Evolutionary conservation across 768 basidiomycete genomes (phyloP), one percentile per base, ranked within the genome.

Genomic region (Lactarius quietus): DNA sequence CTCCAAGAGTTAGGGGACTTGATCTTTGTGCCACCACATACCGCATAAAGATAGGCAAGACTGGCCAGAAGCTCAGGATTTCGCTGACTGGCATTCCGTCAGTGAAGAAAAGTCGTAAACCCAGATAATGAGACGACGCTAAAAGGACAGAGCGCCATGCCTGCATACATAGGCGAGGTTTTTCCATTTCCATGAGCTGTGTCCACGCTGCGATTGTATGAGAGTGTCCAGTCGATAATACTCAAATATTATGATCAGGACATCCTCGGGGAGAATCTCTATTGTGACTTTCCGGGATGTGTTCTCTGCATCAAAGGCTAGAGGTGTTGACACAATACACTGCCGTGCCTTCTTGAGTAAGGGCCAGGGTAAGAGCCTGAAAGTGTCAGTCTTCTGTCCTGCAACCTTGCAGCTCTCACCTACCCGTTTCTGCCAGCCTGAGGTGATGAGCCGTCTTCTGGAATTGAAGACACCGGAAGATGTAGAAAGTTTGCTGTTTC

Each of bases 121-220:
- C 52, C n/a, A 64, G 31, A 29, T 20, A 17, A 53, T 17, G 52
- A 2, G 41, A 26, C 7, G 33, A 28, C 0, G 6, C 5, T 14
- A 59, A 7, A 18, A 64, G 53, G 15, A 64, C 41, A 10, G 10
- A 10, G 6, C 52, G 57, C 58, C 63, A 64, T n/a, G n/a, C 3
- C 1, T 36, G 17, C 58, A 64, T 12, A 64, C 63, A 14, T 64
- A 57, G 17, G 29, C 23, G 28, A 59, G 57, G 6, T 23, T 43
- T 23, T 54, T 20, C 63, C 59, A 64, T 39, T 55, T 53, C 58
- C 63, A 64, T 23, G 57, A 36, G 57, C 62, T 48, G n/a, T 41
- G 48, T 48, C 23, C 12, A 23, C 12, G 45, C 39, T 29, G 62
- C 3, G 57, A 36, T 36, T 23, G 7, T 12, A 29, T 20, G 2